Conservation (phyloP, 2,329 filamentous ascomycete species). For the Blumeria hordei region DNA sequence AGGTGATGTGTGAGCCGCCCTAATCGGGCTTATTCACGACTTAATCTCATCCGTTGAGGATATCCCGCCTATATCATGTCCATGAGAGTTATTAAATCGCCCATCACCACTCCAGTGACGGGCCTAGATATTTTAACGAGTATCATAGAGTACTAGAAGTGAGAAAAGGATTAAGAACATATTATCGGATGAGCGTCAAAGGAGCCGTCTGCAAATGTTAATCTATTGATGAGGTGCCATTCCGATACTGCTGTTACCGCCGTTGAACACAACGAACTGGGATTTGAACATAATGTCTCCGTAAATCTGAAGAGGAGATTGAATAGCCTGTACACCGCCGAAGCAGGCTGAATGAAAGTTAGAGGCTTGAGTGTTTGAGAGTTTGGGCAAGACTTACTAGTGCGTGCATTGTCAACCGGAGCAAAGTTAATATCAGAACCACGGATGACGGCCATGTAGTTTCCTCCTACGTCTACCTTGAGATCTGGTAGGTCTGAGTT, state of each 20-base stretch:
- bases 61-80: no score
- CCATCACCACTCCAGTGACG: no score
- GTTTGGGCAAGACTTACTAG: constrained; percentile 20
- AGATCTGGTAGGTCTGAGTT: constrained; percentile 15
- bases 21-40: no score
- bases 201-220: neutral
- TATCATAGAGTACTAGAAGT: no score
- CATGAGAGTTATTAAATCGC: no score
- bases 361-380: neutral
- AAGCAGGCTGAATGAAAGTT: constrained; percentile 27
- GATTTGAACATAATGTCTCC: constrained; percentile 38
- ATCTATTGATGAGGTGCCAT: constrained; percentile 19
- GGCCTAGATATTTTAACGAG: no score
- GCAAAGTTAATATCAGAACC: constrained; percentile 27
- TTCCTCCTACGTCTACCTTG: constrained; percentile 17
- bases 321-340: constrained; percentile 39
- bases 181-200: no score
- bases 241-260: constrained; percentile 27
- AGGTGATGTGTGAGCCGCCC: no score
- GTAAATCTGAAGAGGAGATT: constrained; percentile 32
- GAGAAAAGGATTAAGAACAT: no score
- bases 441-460: constrained; percentile 21
- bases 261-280: constrained; percentile 32
- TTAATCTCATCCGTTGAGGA: no score
- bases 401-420: constrained; percentile 18